phyloP scores from a whole-genome alignment of 2,329 filamentous ascomycete species.

The Aspergillus phoenicis region DNA sequence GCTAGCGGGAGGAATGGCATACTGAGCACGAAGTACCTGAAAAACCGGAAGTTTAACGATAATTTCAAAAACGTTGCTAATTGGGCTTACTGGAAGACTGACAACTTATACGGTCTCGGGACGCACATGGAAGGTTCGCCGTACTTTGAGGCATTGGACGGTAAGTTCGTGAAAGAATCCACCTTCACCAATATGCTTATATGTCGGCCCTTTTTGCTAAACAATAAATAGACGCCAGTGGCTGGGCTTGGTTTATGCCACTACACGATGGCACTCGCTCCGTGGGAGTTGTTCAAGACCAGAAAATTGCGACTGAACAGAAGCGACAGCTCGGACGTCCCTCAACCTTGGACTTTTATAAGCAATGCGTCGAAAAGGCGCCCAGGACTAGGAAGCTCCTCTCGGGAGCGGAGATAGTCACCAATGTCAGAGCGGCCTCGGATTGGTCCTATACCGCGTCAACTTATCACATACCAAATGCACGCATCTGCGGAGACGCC shows the following conservation, averaged over 20 bases:
- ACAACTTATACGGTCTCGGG: conserved; percentile 10
- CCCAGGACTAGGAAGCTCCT: too few species aligned
- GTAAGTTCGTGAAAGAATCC: neutral
- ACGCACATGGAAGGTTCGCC: conserved; percentile 15
- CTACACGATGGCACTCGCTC: neutral
- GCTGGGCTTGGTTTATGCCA: neutral
- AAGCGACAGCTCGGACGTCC: conserved; percentile 11
- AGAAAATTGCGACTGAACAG: conserved; percentile 9
- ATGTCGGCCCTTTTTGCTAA: neutral
- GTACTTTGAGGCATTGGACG: conserved; percentile 19
- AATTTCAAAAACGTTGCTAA: too few species aligned
- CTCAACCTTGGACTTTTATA: neutral
- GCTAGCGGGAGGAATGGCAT: conserved; percentile 52
- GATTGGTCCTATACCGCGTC: conserved; percentile 54
- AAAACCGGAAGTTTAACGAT: conserved; percentile 44
- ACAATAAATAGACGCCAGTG: neutral
- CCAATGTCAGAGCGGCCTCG: conserved; percentile 46
- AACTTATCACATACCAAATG: conserved; percentile 44
- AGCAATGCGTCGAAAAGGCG: too few species aligned
- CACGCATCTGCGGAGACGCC: conserved; percentile 51
- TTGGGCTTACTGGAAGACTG: conserved; percentile 47
- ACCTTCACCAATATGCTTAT: too few species aligned
- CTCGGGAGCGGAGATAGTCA: conserved; percentile 34
- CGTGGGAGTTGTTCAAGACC: conserved; percentile 11
- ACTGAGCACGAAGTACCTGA: conserved; percentile 47